Conservation (phyloP, 768 basidiomycete genomes). For the Rhodotorula taiwanensis region DNA sequence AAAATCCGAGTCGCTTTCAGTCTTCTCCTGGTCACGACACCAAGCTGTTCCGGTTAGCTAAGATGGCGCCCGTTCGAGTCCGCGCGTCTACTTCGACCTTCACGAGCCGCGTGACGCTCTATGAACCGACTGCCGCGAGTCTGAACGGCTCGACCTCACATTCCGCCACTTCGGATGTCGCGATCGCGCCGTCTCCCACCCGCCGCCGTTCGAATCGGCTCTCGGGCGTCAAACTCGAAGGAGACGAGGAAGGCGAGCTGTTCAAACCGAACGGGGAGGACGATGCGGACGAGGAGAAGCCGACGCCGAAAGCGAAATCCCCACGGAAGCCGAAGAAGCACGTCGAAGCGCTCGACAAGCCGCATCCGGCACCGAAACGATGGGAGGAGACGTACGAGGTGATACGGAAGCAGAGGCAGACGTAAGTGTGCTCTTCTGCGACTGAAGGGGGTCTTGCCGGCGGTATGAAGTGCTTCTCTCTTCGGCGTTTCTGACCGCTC, state of each 20-base stretch:
- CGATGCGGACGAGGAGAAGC: not conserved
- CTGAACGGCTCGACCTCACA: not conserved
- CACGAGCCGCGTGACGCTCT: conserved; percentile 14
- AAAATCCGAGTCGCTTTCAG: not conserved
- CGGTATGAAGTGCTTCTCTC: not conserved
- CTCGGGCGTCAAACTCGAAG: not conserved
- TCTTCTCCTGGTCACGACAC: not conserved
- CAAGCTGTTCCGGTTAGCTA: no score
- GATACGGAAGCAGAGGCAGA: conserved; percentile 19
- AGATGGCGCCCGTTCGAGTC: conserved; percentile 13
- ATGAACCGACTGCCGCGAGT: conserved; percentile 4
- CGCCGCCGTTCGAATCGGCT: not conserved
- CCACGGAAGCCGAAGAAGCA: conserved; percentile 53
- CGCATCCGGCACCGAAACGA: conserved; percentile 60
- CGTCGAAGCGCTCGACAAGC: conserved; percentile 49
- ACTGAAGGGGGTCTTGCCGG: not conserved
- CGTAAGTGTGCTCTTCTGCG: not conserved
- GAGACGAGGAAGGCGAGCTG: not conserved
- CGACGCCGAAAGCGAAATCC: conserved; percentile 34
- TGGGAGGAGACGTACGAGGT: conserved; percentile 67
- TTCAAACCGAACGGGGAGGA: not conserved
- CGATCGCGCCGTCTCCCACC: not conserved
- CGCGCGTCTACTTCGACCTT: conserved; percentile 11
- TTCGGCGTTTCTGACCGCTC: not conserved
- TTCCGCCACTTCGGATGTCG: no score